Evolutionary conservation across 768 basidiomycete species (phyloP), one percentile per base, ranked within the genome.

Genomic region (Podaxis sp.): DNA sequence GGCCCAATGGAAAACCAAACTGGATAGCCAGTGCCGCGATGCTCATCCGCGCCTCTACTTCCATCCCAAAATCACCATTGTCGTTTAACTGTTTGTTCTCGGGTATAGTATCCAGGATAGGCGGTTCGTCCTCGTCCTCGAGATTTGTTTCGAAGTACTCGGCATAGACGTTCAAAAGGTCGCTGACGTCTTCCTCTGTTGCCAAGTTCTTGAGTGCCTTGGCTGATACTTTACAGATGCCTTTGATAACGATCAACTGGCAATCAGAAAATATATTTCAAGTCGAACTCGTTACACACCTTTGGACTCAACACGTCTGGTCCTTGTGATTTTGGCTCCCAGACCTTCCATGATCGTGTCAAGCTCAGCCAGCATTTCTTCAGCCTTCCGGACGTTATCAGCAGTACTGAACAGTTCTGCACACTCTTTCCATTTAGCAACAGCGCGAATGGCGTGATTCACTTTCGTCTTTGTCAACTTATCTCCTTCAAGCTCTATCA

Each of bases 341-440:
- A 52, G 15, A 2, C 15, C 24, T 30, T 52, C 50, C 50, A 52
- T 52, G 22, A 52, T 28, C 2, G 15, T 26, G 3, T 52, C 22
- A 26, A 52, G 24, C 50, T 52, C 50, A 8, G 3, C 24, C 24
- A 52, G 28, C 37, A 40, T 56, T 20, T 56, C 55, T 13, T 41
- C 20, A 4, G 55, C 55, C 11, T 10, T 56, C 4, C 24, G 20
- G 20, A 56, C 10, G 37, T 41, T 26, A 1, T 26, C 55, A 13
- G 37, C 13, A 15, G 22, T 26, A 40, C 20, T 4, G 10, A 56
- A 41, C 2, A 56, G 10, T 38, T 56, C 55, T 8, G 55, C 55
- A 4, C 37, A 40, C 38, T 56, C 55, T 20, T 56, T 56, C 55
- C 55, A 56, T 38, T 56, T 56, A 11, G 55, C 55, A 22, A 56